Conservation (phyloP, 768 basidiomycete species). For the Rhodotorula babjevae region DNA sequence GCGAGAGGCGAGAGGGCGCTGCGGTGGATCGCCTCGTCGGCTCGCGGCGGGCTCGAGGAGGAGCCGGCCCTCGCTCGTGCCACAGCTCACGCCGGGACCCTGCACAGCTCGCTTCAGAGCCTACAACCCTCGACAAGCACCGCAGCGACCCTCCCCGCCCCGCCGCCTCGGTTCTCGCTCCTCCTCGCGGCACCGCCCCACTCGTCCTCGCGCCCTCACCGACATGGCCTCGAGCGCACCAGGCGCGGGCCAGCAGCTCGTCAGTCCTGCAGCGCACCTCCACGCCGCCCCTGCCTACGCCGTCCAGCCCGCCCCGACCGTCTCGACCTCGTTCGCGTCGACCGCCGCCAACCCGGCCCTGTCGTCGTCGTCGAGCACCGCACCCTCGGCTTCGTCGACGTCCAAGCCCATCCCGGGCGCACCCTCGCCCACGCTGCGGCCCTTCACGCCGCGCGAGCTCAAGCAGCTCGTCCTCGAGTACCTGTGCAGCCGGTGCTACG, state of each 20-base stretch:
- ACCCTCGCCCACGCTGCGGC: not conserved
- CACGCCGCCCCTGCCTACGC: not conserved
- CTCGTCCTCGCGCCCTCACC: no score
- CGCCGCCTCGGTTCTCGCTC: not conserved
- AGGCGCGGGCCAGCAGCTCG: not conserved
- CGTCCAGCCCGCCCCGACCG: constrained; percentile 16
- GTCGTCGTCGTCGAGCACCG: not conserved
- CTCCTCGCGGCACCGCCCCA: not conserved
- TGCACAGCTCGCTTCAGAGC: no score
- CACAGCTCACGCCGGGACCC: no score
- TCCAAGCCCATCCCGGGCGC: no score
- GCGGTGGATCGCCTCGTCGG: no score
- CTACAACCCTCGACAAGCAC: no score
- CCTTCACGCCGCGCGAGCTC: constrained; percentile 8
- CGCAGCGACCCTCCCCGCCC: no score
- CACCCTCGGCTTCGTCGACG: not conserved
- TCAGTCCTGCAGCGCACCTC: no score
- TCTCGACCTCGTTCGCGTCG: not conserved
- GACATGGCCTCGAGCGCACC: not conserved
- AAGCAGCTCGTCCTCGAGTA: constrained; percentile 34
- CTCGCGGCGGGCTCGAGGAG: no score
- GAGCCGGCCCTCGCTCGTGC: no score
- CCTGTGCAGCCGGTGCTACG: constrained; percentile 8
- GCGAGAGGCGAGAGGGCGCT: no score
- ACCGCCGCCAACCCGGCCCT: not conserved